Evolutionary conservation across 257 asterid species (phyloP), one percentile per base, ranked within the genome.

Genomic region (Lavandula angustifolia): DNA sequence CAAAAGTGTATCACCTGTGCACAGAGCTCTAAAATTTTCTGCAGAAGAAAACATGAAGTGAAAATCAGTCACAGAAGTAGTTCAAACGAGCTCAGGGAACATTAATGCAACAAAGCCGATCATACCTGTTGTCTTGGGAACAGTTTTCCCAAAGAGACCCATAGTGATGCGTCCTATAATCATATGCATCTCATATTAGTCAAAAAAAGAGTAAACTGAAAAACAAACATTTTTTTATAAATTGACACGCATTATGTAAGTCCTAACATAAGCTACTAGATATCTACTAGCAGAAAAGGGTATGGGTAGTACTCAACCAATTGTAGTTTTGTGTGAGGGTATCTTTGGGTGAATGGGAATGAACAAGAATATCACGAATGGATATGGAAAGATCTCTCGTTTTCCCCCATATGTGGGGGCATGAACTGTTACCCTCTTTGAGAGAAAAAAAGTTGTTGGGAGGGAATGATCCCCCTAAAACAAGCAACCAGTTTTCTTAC

Each of bases 81-180:
- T 50, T 12, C 43, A 12, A 71, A 64, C 18, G 51, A 72, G 60
- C 38, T 9, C 54, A 4, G 48, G 22, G 5, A 50, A 11, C 7
- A 11, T 29, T 58, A 60, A 60, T 72, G 17, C 37, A 33, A 70
- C 9, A 57, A 58, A 42, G 47, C 43, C 48, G 67, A 59, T 22
- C 76, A 59, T 78, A 92, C 97, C 99, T 82, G 82, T 87, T 60
- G 97, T 92, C 82, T 92, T 92, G 0, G 99, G 97, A 64, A 92
- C 99, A 53, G 97, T 77, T 49, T 89, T 85, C 18, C 97, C 99
- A 68, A 85, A 92, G 70, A 92, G 97, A 63, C 99, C 99, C 79
- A 89, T 87, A 22, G 88, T 83, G 61, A 92, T 64, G 68, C 95
- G 95, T 33, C 99, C 97, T 92, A 85, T 63, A 22, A 81, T 60